These are phyloP conservation scores for Sclerotinia subarctica DNA, from an alignment of 2,329 filamentous ascomycete genomes.

Conservation along the genomic window DNA sequence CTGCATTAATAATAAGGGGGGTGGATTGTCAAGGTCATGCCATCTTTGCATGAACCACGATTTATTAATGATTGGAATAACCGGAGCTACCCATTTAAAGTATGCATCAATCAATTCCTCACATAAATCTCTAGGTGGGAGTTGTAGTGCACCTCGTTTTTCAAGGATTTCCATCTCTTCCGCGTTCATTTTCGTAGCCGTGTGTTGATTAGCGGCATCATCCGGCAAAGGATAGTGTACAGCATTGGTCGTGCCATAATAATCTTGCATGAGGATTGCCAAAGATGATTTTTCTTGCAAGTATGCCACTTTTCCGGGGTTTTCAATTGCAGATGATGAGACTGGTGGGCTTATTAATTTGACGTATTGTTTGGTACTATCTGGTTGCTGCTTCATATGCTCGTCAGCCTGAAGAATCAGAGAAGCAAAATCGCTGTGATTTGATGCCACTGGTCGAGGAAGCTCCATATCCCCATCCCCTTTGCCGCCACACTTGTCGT, in stretches of 20 bases:
- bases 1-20: conserved; percentile 86
- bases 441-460: conserved; percentile 52
- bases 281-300: conserved; percentile 94
- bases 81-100: conserved; percentile 94
- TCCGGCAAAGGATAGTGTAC: conserved; percentile 97
- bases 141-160: conserved; percentile 84
- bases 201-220: conserved; percentile 78
- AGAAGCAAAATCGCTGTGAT: conserved; percentile 74
- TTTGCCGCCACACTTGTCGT: conserved; percentile 45
- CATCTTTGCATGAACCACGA: conserved; percentile 94
- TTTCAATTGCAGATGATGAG: conserved; percentile 90
- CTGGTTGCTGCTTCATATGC: conserved; percentile 65
- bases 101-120: conserved; percentile 93
- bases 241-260: conserved; percentile 85
- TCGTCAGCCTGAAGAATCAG: conserved; percentile 71
- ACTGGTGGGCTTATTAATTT: conserved; percentile 98
- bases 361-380: conserved; percentile 72
- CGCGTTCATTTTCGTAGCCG: conserved; percentile 87
- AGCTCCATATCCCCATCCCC: conserved; percentile 40
- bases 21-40: conserved; percentile 85
- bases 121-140: conserved; percentile 82
- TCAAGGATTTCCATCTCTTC: conserved; percentile 95
- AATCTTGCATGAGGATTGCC: conserved; percentile 90
- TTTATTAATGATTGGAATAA: conserved; percentile 89
- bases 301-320: conserved; percentile 90